Evolutionary conservation across 1,284 basidiomycete species (phyloP), one percentile per base, ranked within the genome.

Genomic region (Microbotryomycetes sp.): DNA sequence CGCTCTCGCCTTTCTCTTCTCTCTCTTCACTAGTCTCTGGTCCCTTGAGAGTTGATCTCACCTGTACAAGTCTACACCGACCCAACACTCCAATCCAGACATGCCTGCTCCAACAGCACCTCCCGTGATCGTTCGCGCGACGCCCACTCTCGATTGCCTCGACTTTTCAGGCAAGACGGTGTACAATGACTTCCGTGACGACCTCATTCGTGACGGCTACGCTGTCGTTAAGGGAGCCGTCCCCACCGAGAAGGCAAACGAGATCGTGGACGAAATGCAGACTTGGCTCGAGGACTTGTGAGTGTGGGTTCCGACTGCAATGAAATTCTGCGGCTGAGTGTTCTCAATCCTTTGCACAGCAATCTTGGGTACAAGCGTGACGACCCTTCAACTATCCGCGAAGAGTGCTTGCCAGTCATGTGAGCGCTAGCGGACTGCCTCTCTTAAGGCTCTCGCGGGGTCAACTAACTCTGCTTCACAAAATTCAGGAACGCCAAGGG

Each of bases 361-460:
- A 42, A 42, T 19, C 36, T 76, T 54, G 77, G 77, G 1, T 79
- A 75, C 67, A 72, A 77, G 59, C 62, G 65, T 22, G 70, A 75
- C 50, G 77, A 78, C 68, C 68, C 67, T 14, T 62, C 66, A 29
- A 78, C 77, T 1, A 75, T 75, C 72, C 67, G 70, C 28, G 62
- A 69, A 12, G 72, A 70, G 25, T 71, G 74, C 36, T 54, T 79
- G 57, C 77, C 77, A 1, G 50, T 63, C 25, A 65, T 56, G 26
- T 56, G 63, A 15, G 59, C 70, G 54, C 67, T 71, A 9, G 56
- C 56, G 3, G 16, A 48, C 16, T 47, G 32, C 29, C 22, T 28
- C 22, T 63, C 56, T 22, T 45, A 50, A n/a, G 32, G 19, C 19
- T 26, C 46, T 2, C 57, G 57, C 31, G 62, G 59, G 58, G 7